Conservation (phyloP, 1,284 basidiomycete species). For the Austroboletus novae-zelandiae region DNA sequence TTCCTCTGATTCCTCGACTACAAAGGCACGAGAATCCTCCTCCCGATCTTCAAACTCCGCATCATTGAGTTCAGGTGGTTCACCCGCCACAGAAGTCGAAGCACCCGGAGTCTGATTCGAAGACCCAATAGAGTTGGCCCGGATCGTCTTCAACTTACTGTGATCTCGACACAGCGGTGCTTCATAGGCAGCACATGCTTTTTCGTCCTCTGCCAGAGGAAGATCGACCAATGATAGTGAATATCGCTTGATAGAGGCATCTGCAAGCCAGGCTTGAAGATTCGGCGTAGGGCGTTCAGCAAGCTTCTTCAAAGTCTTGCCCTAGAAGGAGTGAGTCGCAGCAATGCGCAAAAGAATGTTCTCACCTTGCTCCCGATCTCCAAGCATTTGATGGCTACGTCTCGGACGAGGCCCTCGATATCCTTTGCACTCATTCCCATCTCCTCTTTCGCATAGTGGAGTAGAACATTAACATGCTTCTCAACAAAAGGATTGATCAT, state of each 20-base stretch:
- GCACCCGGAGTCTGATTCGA: slow-evolving; percentile 10
- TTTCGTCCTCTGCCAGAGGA: slow-evolving; percentile 47
- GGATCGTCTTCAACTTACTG: slow-evolving; percentile 28
- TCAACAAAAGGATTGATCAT: slow-evolving; percentile 70
- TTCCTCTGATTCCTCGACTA: slow-evolving; percentile 26
- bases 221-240: slow-evolving; percentile 52
- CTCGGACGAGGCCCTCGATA: slow-evolving; percentile 45
- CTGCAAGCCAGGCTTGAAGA: slow-evolving; percentile 42
- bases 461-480: slow-evolving; percentile 42
- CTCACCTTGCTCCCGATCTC: slow-evolving; percentile 64
- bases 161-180: slow-evolving; percentile 53
- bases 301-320: slow-evolving; percentile 60
- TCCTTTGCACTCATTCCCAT: slow-evolving; percentile 43
- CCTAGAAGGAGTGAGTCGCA: slow-evolving; percentile 38
- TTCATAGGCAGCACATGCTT: slow-evolving; percentile 41
- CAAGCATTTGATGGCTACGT: slow-evolving; percentile 54
- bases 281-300: slow-evolving; percentile 32
- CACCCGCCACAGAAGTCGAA: slow-evolving; percentile 6
- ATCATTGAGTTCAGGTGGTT: slow-evolving; percentile 8
- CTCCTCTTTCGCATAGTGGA: slow-evolving; percentile 52
- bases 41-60: slow-evolving; percentile 19
- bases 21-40: slow-evolving; percentile 21
- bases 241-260: slow-evolving; percentile 47
- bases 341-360: background rate
- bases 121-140: slow-evolving; percentile 19